A percentile compares a stretch with the other conserved stretches of the same genome.
Evolutionary conservation across 1,284 basidiomycete species (phyloP).

Genomic region (Pascua guehoae): DNA sequence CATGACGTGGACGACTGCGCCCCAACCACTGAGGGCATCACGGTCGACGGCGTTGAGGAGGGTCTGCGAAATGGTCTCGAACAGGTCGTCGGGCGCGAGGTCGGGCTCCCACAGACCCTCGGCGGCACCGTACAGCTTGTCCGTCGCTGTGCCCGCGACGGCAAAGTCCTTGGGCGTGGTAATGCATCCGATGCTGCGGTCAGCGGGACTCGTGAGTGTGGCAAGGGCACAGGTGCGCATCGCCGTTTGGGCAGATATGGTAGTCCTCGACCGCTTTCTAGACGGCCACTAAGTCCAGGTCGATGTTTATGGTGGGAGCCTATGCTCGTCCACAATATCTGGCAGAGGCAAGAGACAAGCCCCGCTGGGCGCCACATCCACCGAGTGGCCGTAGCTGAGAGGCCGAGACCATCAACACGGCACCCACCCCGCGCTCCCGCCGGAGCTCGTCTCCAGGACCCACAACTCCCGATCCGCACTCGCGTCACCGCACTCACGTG

Average conservation of each 20-base stretch:
- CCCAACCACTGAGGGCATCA: conserved; percentile 97
- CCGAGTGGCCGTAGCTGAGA: no score
- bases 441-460: no score
- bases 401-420: neutral
- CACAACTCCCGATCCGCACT: no score
- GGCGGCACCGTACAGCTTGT: conserved; percentile 94
- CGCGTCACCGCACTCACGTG: conserved; percentile 57
- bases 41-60: conserved; percentile 92
- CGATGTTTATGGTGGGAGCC: no score
- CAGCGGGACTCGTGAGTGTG: neutral
- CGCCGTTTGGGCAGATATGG: neutral
- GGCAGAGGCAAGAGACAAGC: no score
- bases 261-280: neutral
- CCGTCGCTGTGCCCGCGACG: conserved; percentile 87
- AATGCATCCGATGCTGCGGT: conserved; percentile 69
- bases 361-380: no score
- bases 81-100: conserved; percentile 86
- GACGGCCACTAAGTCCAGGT: neutral
- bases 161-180: conserved; percentile 74
- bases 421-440: no score
- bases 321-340: no score
- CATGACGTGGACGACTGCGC: conserved; percentile 92
- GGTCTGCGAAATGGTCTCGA: conserved; percentile 97
- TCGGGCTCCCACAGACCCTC: conserved; percentile 99
- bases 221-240: neutral